Conservation (phyloP, 306 rosid genomes). For the Quercus bicolor region DNA sequence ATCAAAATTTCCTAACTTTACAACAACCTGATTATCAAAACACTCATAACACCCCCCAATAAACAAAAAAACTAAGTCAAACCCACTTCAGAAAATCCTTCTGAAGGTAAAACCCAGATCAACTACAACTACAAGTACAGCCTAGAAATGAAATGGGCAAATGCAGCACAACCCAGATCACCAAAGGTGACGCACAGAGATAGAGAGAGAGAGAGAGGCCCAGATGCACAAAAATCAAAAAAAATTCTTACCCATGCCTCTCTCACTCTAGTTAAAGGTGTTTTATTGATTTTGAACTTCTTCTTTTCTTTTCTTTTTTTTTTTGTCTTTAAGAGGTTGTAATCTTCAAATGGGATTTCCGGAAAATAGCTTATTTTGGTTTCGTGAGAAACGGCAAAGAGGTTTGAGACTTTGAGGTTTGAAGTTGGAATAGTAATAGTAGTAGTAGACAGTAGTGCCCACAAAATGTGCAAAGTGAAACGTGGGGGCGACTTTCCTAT, state of each 20-base stretch:
- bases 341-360: slow-evolving; percentile 19
- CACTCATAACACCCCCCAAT: slow-evolving; percentile 10
- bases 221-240: slow-evolving; percentile 22
- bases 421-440: no score
- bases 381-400: slow-evolving; percentile 36
- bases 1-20: neutral
- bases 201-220: neutral
- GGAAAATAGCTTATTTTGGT: neutral
- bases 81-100: slow-evolving; percentile 16
- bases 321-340: slow-evolving; percentile 6
- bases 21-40: slow-evolving; percentile 1
- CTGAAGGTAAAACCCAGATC: slow-evolving; percentile 1
- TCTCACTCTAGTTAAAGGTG: neutral
- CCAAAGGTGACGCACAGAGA: neutral
- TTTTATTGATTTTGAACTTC: neutral
- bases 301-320: rapidly evolving
- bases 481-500: slow-evolving; percentile 72
- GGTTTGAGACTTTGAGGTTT: neutral
- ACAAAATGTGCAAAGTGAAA: slow-evolving; percentile 34
- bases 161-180: slow-evolving; percentile 47
- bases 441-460: neutral
- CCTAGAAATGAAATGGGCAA: neutral
- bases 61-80: slow-evolving; percentile 10
- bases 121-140: neutral
- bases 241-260: slow-evolving; percentile 31